phyloP scores from a whole-genome alignment of 2,329 filamentous ascomycete genomes.

The Aspergillus hiratsukae region DNA sequence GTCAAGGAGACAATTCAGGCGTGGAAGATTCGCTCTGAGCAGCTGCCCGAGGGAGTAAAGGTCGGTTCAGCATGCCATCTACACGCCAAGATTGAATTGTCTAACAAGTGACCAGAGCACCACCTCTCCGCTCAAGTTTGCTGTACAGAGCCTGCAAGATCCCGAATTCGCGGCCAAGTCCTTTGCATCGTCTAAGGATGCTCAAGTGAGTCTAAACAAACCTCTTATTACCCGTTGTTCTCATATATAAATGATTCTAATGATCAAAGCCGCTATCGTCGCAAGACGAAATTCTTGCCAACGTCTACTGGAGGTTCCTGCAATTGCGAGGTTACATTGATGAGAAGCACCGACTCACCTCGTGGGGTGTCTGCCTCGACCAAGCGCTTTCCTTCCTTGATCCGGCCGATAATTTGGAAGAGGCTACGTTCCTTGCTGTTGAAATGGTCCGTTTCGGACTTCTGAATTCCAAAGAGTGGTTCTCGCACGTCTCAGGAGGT shows the following conservation, averaged over 20 bases:
- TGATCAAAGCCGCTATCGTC: slow-evolving; percentile 48
- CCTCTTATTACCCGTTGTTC: no score
- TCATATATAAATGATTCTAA: slow-evolving; percentile 2
- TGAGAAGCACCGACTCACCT: slow-evolving; percentile 70
- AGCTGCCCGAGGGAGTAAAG: slow-evolving; percentile 42
- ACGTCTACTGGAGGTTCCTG: slow-evolving; percentile 82
- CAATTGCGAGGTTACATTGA: slow-evolving; percentile 84
- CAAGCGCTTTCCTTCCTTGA: slow-evolving; percentile 62
- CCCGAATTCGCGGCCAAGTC: slow-evolving; percentile 66
- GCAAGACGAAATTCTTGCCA: slow-evolving; percentile 67
- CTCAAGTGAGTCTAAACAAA: slow-evolving; percentile 26
- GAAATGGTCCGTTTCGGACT: slow-evolving; percentile 78
- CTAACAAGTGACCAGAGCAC: slow-evolving; percentile 17
- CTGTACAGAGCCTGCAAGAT: slow-evolving; percentile 63
- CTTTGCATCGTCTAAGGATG: slow-evolving; percentile 51
- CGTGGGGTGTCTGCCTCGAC: slow-evolving; percentile 76
- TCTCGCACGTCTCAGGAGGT: slow-evolving; percentile 53
- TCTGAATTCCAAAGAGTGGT: slow-evolving; percentile 67
- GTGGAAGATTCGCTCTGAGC: slow-evolving; percentile 68
- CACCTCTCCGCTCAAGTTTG: slow-evolving; percentile 33
- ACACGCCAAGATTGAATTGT: neutral
- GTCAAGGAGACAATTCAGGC: slow-evolving; percentile 52
- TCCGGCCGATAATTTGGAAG: slow-evolving; percentile 59
- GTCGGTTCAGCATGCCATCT: slow-evolving; percentile 10
- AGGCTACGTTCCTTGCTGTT: slow-evolving; percentile 75